Evolutionary conservation across 1,139 yeast genomes (phyloP), one percentile per base, ranked within the genome.

Genomic region (Saccharomycopsis hybrid): DNA sequence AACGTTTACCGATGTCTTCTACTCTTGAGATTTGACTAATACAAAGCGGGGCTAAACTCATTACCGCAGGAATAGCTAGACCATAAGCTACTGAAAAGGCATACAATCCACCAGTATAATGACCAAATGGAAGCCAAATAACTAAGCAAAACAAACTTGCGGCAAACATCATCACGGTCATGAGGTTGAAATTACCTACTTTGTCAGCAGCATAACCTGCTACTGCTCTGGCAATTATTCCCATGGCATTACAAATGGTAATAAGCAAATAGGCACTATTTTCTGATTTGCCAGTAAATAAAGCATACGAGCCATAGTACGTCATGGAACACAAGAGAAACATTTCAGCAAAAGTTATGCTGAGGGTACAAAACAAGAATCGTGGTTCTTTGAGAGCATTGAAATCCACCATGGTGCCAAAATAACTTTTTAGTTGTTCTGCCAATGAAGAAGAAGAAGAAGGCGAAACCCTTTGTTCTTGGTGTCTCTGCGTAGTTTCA

Each of bases 1-100:
- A 83, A 30, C 85, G 72, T 58, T 76, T 79, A 31, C 90, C 90
- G 58, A 82, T 82, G 51, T 74, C 76, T 41, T 78, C 78, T 1
- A 83, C 78, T 46, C 73, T 73, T 42, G 87, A 79, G 25, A 84
- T 78, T 62, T 82, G 88, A 0, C 81, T 76, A 50, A 77, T 68
- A 52, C 80, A 69, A 2, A 70, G 74, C 0, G 79, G 77, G 0
- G 74, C 66, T 54, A 76, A 55, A 27, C 79, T 68, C 45, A 76
- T 65, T 3, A 74, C 68, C 0, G 78, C 69, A 5, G 78, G 76
- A 32, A 73, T 66, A 62, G 73, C 73, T 56, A 78, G 71, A 0
- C 87, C 87, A 54, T 77, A 77, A 18, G 78, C 53, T 1, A 71
- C 71, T 0, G 77, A 65, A 62, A 74, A 80, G 1, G 67, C 69